phyloP scores from a whole-genome alignment of 2,329 filamentous ascomycete genomes.

The Scedosporium boydii region DNA sequence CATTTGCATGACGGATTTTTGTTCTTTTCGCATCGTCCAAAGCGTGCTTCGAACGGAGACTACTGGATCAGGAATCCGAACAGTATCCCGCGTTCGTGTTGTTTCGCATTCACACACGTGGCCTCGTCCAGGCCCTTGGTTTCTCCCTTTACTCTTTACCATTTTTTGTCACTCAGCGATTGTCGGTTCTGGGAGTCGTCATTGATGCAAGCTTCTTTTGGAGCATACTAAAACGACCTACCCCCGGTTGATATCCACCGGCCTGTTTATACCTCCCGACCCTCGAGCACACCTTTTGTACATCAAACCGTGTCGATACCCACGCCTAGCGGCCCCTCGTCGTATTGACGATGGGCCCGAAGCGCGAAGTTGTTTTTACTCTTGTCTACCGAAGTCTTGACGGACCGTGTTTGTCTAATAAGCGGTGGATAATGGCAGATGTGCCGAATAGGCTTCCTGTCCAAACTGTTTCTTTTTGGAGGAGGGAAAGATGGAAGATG shows the following conservation, averaged over 20 bases:
- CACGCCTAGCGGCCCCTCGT: not conserved
- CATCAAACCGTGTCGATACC: not conserved
- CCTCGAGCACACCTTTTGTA: not conserved
- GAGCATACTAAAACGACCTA: not conserved
- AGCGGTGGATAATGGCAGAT: not conserved
- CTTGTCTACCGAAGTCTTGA: too few species aligned
- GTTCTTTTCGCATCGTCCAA: not conserved
- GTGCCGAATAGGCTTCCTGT: not conserved
- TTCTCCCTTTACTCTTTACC: not conserved
- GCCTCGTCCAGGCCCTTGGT: not conserved
- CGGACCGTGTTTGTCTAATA: not conserved
- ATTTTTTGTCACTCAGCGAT: not conserved
- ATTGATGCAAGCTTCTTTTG: not conserved
- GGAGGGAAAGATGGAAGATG: not conserved
- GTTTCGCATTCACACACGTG: constrained; percentile 1
- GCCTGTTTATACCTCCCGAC: not conserved
- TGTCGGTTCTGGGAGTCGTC: not conserved
- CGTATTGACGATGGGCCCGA: too few species aligned
- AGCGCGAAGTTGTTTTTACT: too few species aligned
- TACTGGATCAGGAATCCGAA: not conserved
- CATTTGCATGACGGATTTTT: not conserved
- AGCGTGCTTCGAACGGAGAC: not conserved
- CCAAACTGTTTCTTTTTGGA: not conserved
- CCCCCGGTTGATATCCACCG: not conserved
- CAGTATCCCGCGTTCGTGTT: not conserved